Conservation (phyloP, 352 stramenopile species). For the Phytophthora colocasiae region DNA sequence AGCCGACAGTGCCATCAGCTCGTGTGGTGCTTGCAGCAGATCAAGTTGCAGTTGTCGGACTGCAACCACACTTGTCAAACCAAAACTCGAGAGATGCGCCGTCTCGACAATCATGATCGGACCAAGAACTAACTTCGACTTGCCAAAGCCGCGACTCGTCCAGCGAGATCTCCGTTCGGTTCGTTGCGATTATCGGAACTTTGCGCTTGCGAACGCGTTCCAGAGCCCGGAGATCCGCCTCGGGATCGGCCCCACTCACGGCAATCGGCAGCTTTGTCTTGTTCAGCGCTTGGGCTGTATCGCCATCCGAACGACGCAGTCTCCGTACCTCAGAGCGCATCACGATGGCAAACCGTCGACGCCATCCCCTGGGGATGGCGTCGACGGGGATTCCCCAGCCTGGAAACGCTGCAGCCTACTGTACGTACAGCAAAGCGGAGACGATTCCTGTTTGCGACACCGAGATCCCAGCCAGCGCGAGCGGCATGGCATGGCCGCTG, state of each 20-base stretch:
- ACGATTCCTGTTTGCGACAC: constrained; percentile 26
- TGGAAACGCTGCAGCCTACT: background rate
- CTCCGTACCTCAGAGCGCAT: constrained; percentile 23
- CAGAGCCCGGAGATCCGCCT: constrained; percentile 1
- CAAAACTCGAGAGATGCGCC: constrained; percentile 10
- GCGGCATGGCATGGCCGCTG: constrained; percentile 6
- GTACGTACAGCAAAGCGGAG: constrained; percentile 1
- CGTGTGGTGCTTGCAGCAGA: constrained; percentile 8
- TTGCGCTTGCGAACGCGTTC: constrained; percentile 4
- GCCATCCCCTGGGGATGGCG: too few species aligned
- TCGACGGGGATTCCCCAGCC: too few species aligned
- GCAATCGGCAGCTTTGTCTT: constrained; percentile 27
- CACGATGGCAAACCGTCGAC: constrained; percentile 3
- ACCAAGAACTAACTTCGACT: constrained; percentile 20
- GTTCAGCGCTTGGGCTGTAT: constrained; percentile 29
- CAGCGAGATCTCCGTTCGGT: constrained; percentile 28
- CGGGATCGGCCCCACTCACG: constrained; percentile 18
- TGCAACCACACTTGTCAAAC: background rate
- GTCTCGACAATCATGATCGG: constrained; percentile 18
- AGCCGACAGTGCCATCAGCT: background rate
- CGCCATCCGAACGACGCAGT: constrained; percentile 20
- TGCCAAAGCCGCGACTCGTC: constrained; percentile 19
- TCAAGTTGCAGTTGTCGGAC: too few species aligned
- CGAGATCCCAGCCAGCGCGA: background rate
- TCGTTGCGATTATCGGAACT: constrained; percentile 14